Conservation (phyloP, 2,329 filamentous ascomycete species). For the Pyrenophora seminiperda region DNA sequence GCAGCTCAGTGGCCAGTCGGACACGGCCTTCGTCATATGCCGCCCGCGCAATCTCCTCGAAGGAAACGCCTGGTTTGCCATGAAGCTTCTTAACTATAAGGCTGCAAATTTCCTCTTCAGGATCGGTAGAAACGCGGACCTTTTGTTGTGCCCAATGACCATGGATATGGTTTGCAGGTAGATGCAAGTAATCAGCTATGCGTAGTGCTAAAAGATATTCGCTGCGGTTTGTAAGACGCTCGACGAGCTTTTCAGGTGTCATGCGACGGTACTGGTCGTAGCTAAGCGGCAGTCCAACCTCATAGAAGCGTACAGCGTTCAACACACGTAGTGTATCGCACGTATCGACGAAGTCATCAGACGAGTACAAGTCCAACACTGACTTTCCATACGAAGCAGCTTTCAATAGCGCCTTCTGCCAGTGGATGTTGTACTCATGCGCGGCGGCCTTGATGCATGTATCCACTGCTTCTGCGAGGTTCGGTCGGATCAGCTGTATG, state of each 20-base stretch:
- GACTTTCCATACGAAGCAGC: constrained; percentile 98
- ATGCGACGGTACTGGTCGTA: constrained; percentile 93
- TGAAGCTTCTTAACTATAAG: constrained; percentile 85
- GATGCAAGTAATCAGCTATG: constrained; percentile 82
- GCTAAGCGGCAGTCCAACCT: constrained; percentile 85
- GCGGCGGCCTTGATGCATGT: constrained; percentile 92
- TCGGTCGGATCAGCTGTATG: constrained; percentile 88
- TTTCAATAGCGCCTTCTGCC: constrained; percentile 95
- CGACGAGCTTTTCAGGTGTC: constrained; percentile 85
- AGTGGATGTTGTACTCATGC: constrained; percentile 85
- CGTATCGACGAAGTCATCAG: constrained; percentile 98
- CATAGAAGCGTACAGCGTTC: constrained; percentile 89
- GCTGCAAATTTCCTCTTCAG: constrained; percentile 85
- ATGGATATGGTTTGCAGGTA: constrained; percentile 88
- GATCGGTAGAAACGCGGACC: constrained; percentile 80
- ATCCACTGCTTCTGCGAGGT: constrained; percentile 90
- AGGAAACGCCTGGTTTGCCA: constrained; percentile 90
- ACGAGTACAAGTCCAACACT: constrained; percentile 94
- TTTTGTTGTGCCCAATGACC: constrained; percentile 97
- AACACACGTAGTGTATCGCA: constrained; percentile 91
- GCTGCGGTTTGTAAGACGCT: constrained; percentile 82
- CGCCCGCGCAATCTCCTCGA: constrained; percentile 88
- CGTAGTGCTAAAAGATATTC: constrained; percentile 90
- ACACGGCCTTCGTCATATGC: constrained; percentile 92
- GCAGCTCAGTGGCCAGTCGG: constrained; percentile 84